Evolutionary conservation across 495 filamentous ascomycete genomes (phyloP).

Genomic region (Pseudotulostoma volvatum): DNA sequence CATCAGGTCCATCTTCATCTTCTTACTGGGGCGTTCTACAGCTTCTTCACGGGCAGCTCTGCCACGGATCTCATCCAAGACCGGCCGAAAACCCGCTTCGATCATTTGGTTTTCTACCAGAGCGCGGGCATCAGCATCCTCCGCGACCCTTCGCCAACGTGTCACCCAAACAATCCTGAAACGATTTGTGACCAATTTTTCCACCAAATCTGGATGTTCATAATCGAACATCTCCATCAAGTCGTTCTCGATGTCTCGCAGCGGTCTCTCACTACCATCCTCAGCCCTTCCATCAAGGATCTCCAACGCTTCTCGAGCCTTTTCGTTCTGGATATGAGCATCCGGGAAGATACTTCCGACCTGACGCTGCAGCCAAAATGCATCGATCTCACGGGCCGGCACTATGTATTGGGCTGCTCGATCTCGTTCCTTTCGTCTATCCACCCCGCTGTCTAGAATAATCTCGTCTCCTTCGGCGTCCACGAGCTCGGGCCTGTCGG

Average conservation of each 20-base stretch:
- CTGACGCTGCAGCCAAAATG: conserved; percentile 91
- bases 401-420: conserved; percentile 42
- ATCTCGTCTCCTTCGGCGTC: conserved; percentile 52
- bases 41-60: conserved; percentile 39
- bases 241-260: conserved; percentile 94
- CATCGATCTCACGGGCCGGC: conserved; percentile 77
- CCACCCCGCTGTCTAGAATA: conserved; percentile 53
- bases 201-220: conserved; percentile 84
- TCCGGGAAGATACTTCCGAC: conserved; percentile 78
- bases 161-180: conserved; percentile 94
- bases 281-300: conserved; percentile 64
- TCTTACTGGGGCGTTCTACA: conserved; percentile 45
- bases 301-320: conserved; percentile 62
- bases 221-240: conserved; percentile 97
- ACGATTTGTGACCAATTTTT: conserved; percentile 78
- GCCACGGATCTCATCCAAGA: conserved; percentile 68
- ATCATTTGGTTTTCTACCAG: conserved; percentile 81
- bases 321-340: conserved; percentile 78
- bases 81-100: conserved; percentile 67
- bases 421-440: conserved; percentile 24
- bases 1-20: conserved; percentile 76
- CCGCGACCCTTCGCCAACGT: conserved; percentile 63
- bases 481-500: conserved; percentile 28
- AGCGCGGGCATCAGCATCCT: conserved; percentile 59
- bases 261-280: conserved; percentile 61